Evolutionary conservation across 2,329 filamentous ascomycete genomes (phyloP).

Genomic region (Acrocalymma vagum): DNA sequence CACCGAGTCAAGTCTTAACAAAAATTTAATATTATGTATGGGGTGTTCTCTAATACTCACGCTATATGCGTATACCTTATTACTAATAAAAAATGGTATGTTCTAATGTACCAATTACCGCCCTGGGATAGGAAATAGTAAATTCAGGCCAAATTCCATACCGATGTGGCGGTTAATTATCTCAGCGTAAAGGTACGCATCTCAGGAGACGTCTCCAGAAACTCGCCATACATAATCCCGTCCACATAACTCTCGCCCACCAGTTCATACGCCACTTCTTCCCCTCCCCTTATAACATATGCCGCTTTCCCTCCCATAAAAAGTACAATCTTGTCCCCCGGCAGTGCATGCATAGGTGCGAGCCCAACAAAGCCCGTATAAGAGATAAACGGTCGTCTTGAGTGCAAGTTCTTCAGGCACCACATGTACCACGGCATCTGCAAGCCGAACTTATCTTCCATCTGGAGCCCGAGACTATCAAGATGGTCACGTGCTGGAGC

Average conservation of each 20-base stretch:
- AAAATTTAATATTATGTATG: too few relatives aligned
- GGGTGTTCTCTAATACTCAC: too few relatives aligned
- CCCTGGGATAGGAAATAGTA: too few relatives aligned
- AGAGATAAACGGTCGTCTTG: conserved; percentile 7
- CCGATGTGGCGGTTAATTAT: too few relatives aligned
- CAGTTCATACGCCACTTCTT: conserved; percentile 4
- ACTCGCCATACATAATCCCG: conserved; percentile 11
- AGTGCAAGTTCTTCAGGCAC: not conserved
- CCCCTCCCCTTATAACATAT: conserved; percentile 4
- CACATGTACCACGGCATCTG: too few relatives aligned
- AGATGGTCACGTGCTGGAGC: not conserved
- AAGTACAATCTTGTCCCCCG: conserved; percentile 6
- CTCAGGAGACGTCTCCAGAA: not conserved
- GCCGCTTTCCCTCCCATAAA: conserved; percentile 7
- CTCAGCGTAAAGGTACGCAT: not conserved
- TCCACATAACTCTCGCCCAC: conserved; percentile 9
- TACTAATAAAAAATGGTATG: too few relatives aligned
- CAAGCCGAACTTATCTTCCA: not conserved
- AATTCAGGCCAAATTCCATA: too few relatives aligned
- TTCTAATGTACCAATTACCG: too few relatives aligned
- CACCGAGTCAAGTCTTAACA: too few relatives aligned
- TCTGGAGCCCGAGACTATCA: not conserved
- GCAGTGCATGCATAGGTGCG: not conserved
- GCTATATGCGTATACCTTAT: too few relatives aligned
- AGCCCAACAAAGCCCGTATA: conserved; percentile 9